Percentiles rank a stretch among this genome's conserved stretches.
phyloP scores from a whole-genome alignment of 805 yeast species.

The Pichia manshurica region DNA sequence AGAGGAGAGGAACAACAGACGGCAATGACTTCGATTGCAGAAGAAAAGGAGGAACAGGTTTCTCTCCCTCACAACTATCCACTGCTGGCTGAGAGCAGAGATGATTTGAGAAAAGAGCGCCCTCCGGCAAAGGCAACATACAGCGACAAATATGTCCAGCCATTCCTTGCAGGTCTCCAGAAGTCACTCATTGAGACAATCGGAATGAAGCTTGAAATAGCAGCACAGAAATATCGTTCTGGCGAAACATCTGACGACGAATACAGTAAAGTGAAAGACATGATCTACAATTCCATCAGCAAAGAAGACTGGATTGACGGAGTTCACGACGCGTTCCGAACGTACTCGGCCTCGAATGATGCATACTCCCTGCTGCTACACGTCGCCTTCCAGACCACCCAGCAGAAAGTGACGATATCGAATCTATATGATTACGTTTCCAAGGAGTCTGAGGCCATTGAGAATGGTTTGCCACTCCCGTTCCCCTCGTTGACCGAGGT shows the following conservation, averaged over 20 bases:
- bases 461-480: conserved; percentile 3
- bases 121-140: conserved; percentile 9
- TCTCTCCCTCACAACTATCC: conserved; percentile 25
- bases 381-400: background rate
- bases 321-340: conserved; percentile 6
- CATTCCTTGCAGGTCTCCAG: conserved; percentile 1
- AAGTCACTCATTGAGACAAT: conserved; percentile 13
- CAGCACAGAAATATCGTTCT: conserved; percentile 15
- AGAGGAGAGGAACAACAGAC: too few species aligned
- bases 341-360: background rate
- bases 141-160: conserved; percentile 4
- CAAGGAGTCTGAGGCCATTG: conserved; percentile 11
- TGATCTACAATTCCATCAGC: conserved; percentile 5
- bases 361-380: conserved; percentile 2
- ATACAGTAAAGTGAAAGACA: conserved; percentile 12
- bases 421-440: conserved; percentile 22
- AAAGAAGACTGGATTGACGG: background rate
- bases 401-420: conserved; percentile 20
- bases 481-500: background rate
- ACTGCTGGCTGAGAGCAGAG: conserved; percentile 12
- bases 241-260: conserved; percentile 15
- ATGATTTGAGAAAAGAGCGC: conserved; percentile 5
- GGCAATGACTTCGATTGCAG: too few species aligned
- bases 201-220: conserved; percentile 15
- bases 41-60: background rate